Percentiles rank a stretch among this genome's conserved stretches.
phyloP scores from a whole-genome alignment of 2,329 filamentous ascomycete genomes.

The Hypoxylon sp. region DNA sequence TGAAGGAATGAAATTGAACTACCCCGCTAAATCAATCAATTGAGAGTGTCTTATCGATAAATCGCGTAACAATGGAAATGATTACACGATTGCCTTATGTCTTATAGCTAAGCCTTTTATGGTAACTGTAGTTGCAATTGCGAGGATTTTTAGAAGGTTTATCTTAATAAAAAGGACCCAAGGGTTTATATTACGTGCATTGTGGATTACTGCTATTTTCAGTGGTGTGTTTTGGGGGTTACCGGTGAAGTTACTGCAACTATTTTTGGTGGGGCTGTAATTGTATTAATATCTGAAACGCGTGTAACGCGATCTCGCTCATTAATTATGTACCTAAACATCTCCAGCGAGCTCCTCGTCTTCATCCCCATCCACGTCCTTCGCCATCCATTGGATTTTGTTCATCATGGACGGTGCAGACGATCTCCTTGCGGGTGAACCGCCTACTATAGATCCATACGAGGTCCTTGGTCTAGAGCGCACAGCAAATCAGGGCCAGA shows the following conservation, averaged over 20 bases:
- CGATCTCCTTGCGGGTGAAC: constrained; percentile 69
- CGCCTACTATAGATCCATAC: constrained; percentile 81
- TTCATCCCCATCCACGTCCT: constrained; percentile 4
- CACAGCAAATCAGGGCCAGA: constrained; percentile 79
- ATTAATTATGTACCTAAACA: constrained; percentile 20
- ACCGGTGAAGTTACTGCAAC: too few species aligned
- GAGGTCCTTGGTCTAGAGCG: constrained; percentile 80
- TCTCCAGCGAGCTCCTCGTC: constrained; percentile 19
- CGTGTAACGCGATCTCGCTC: constrained; percentile 42
- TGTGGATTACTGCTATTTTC: too few species aligned
- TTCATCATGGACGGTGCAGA: constrained; percentile 64
- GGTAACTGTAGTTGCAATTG: too few species aligned
- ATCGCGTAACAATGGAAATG: constrained; percentile 4
- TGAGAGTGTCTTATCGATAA: constrained; percentile 38
- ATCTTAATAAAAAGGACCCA: too few species aligned
- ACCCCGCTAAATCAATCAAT: constrained; percentile 35
- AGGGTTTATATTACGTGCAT: too few species aligned
- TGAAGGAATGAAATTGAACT: constrained; percentile 2
- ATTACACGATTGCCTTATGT: too few species aligned
- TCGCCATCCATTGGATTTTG: constrained; percentile 46
- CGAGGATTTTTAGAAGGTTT: too few species aligned
- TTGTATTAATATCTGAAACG: constrained; percentile 25
- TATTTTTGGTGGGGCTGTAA: too few species aligned
- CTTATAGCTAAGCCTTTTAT: too few species aligned
- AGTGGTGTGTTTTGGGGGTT: too few species aligned